These are phyloP conservation scores for Calonectria pteridis DNA, from an alignment of 2,329 filamentous ascomycete genomes.

Conservation along the genomic window DNA sequence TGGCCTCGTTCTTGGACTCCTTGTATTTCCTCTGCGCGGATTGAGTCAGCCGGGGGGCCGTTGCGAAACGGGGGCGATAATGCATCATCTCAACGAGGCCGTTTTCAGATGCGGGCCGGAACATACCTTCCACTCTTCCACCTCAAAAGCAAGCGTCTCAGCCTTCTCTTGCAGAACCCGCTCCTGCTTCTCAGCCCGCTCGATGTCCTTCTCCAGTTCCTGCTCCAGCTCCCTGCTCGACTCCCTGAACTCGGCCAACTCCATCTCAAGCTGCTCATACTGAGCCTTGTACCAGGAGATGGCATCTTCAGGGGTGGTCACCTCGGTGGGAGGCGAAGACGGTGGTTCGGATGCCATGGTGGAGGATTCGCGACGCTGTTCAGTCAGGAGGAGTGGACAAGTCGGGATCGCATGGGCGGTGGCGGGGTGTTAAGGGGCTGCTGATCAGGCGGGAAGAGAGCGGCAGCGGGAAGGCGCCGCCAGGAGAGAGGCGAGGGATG, in stretches of 20 bases:
- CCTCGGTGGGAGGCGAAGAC: constrained; percentile 71
- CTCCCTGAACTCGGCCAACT: constrained; percentile 92
- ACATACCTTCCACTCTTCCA: constrained; percentile 97
- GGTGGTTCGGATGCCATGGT: constrained; percentile 69
- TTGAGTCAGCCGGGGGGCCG: constrained; percentile 21
- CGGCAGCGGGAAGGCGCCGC: neutral
- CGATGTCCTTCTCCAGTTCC: constrained; percentile 95
- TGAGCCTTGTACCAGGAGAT: constrained; percentile 96
- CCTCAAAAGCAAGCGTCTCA: constrained; percentile 86
- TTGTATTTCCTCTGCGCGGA: constrained; percentile 86
- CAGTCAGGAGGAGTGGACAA: constrained; percentile 22
- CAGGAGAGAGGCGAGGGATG: neutral
- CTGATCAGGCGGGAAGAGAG: constrained; percentile 2
- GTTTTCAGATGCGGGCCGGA: constrained; percentile 3
- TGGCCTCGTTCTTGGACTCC: constrained; percentile 91
- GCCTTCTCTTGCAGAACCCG: constrained; percentile 87
- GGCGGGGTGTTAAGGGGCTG: constrained; percentile 14
- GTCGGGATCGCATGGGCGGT: constrained; percentile 32
- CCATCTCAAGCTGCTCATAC: constrained; percentile 91
- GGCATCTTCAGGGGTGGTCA: constrained; percentile 75
- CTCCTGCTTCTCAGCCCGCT: constrained; percentile 94
- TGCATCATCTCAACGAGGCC: neutral
- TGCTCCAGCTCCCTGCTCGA: constrained; percentile 95
- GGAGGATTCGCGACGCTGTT: constrained; percentile 26
- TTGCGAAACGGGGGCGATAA: neutral